A percentile compares a stretch with the other conserved stretches of the same genome.
Evolutionary conservation across 2,329 filamentous ascomycete genomes (phyloP).

Genomic region (Sporothrix schenckii): DNA sequence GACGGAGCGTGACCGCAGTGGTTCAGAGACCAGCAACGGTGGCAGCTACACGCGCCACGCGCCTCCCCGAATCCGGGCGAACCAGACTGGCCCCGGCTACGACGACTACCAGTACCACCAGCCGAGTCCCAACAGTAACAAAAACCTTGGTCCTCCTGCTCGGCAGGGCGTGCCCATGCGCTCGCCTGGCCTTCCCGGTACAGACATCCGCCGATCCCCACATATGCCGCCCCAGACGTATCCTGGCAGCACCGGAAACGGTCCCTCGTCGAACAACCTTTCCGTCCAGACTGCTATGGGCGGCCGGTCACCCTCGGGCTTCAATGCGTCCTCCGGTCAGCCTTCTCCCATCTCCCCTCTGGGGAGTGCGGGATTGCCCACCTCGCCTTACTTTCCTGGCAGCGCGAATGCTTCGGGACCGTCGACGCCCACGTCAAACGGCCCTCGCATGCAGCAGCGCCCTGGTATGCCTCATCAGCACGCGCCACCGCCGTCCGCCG

Average conservation of each 20-base stretch:
- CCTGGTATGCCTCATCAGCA: slow-evolving; percentile 35
- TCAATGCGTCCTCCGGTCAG: slow-evolving; percentile 45
- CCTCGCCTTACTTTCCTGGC: slow-evolving; percentile 41
- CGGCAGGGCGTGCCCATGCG: slow-evolving; percentile 41
- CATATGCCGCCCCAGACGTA: slow-evolving; percentile 52
- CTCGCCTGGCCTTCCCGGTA: slow-evolving; percentile 54
- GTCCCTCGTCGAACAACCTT: slow-evolving; percentile 43
- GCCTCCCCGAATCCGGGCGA: slow-evolving; percentile 48
- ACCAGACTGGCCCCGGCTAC: slow-evolving; percentile 36
- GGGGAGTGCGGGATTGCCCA: slow-evolving; percentile 38
- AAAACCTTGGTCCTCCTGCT: slow-evolving; percentile 38
- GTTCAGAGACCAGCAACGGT: slow-evolving; percentile 58
- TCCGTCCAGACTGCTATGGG: slow-evolving; percentile 39
- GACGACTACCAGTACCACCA: slow-evolving; percentile 44
- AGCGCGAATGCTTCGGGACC: slow-evolving; percentile 40
- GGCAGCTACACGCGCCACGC: slow-evolving; percentile 45
- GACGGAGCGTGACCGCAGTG: slow-evolving; percentile 57
- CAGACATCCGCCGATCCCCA: slow-evolving; percentile 53
- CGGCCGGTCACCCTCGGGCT: slow-evolving; percentile 35
- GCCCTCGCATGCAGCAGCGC: slow-evolving; percentile 33
- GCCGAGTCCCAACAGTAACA: slow-evolving; percentile 13
- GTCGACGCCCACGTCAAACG: slow-evolving; percentile 43
- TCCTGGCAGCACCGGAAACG: slow-evolving; percentile 38
- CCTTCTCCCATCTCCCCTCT: slow-evolving; percentile 53
- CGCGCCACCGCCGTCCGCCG: slow-evolving; percentile 33